Evolutionary conservation across 495 filamentous ascomycete genomes (phyloP).

Genomic region (Cercophora samala): DNA sequence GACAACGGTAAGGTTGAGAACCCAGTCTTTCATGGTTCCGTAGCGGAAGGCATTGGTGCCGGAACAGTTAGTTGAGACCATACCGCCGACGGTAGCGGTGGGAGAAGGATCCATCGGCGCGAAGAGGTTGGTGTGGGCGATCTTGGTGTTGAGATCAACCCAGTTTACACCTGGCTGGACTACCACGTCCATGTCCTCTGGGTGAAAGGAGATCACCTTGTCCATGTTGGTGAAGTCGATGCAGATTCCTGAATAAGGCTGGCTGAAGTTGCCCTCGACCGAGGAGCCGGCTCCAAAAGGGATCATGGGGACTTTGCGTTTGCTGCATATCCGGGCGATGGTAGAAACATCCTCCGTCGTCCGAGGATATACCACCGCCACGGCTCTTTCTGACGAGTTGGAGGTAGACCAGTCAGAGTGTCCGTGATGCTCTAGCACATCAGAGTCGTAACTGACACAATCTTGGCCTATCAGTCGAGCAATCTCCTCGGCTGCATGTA

Average conservation of each 20-base stretch:
- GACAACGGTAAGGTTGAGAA: slow-evolving; percentile 73
- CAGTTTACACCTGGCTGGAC: slow-evolving; percentile 83
- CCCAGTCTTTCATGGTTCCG: slow-evolving; percentile 83
- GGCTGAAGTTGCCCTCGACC: slow-evolving; percentile 82
- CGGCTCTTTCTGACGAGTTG: slow-evolving; percentile 67
- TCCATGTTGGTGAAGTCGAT: slow-evolving; percentile 86
- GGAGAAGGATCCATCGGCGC: slow-evolving; percentile 77
- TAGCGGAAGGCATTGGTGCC: slow-evolving; percentile 78
- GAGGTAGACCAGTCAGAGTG: slow-evolving; percentile 85
- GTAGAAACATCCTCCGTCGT: slow-evolving; percentile 72
- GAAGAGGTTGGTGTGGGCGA: slow-evolving; percentile 72
- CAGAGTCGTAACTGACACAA: slow-evolving; percentile 70
- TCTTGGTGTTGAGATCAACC: slow-evolving; percentile 75
- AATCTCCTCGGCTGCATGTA: slow-evolving; percentile 60
- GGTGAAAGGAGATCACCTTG: slow-evolving; percentile 67
- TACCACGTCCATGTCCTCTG: slow-evolving; percentile 83
- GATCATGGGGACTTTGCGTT: slow-evolving; percentile 76
- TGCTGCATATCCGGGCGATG: slow-evolving; percentile 73
- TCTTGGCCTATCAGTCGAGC: slow-evolving; percentile 54
- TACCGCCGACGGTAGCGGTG: slow-evolving; percentile 60
- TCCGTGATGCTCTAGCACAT: slow-evolving; percentile 72
- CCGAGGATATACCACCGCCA: slow-evolving; percentile 69
- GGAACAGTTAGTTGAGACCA: slow-evolving; percentile 75
- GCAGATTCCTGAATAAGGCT: slow-evolving; percentile 74
- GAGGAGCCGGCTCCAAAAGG: slow-evolving; percentile 82